Conservation (phyloP, 108 stramenopile species). For the Nitzschia putrida region DNA sequence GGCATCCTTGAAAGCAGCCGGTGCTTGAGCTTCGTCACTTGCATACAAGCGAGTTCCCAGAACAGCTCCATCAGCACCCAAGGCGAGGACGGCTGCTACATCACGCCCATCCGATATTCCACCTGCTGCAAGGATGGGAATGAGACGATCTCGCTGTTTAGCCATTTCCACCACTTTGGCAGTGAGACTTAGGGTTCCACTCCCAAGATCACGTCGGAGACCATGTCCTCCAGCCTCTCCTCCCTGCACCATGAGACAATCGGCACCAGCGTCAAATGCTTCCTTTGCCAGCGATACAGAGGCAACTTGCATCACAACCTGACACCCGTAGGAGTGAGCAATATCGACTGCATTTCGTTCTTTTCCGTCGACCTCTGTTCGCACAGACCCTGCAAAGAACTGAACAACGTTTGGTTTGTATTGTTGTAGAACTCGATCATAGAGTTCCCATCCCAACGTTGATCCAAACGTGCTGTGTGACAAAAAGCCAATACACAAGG, state of each 20-base stretch:
- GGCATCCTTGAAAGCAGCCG: constrained; percentile 39
- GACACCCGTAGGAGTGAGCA: constrained; percentile 52
- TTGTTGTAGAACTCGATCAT: constrained; percentile 50
- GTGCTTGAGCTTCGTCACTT: constrained; percentile 57
- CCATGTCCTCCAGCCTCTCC: constrained; percentile 84
- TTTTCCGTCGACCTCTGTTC: background rate
- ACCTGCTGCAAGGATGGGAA: constrained; percentile 71
- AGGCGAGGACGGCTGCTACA: constrained; percentile 64
- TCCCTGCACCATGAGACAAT: constrained; percentile 77
- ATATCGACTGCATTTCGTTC: constrained; percentile 50
- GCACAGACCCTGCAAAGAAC: constrained; percentile 77
- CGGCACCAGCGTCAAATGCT: constrained; percentile 56
- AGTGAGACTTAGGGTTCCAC: constrained; percentile 60
- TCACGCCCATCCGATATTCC: constrained; percentile 73
- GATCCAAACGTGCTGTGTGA: constrained; percentile 54
- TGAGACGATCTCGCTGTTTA: constrained; percentile 5
- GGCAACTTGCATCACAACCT: constrained; percentile 76
- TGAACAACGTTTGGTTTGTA: constrained; percentile 58
- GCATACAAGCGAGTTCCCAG: constrained; percentile 80
- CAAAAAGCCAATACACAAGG: constrained; percentile 71
- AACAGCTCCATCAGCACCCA: constrained; percentile 75
- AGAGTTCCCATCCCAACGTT: constrained; percentile 45
- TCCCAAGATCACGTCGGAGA: constrained; percentile 66
- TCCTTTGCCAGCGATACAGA: constrained; percentile 53
- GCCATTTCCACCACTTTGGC: constrained; percentile 45